phyloP scores from a whole-genome alignment of 2,329 filamentous ascomycete species.

The Apiospora marii region DNA sequence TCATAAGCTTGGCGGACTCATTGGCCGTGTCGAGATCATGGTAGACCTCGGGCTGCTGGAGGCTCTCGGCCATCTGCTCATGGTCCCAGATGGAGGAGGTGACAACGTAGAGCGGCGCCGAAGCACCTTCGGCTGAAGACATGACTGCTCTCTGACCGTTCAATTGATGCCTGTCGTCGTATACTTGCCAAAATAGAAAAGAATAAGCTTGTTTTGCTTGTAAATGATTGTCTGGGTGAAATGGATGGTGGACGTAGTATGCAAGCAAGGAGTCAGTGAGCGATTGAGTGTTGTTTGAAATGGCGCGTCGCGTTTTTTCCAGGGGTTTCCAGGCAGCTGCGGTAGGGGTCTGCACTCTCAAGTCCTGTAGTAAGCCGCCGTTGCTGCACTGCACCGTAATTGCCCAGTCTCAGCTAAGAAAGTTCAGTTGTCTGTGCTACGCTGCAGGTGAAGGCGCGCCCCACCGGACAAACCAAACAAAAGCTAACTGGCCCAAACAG shows the following conservation, averaged over 20 bases:
- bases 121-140: slow-evolving; percentile 1
- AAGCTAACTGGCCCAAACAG: not conserved
- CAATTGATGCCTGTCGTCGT: not conserved
- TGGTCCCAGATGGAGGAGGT: slow-evolving; percentile 28
- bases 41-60: slow-evolving; percentile 27
- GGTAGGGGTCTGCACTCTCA: not conserved
- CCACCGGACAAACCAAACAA: not conserved
- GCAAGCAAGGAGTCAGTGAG: not conserved
- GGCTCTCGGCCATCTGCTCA: slow-evolving; percentile 22
- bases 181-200: not conserved
- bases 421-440: slow-evolving; percentile 5
- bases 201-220: not conserved
- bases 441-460: not conserved
- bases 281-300: not conserved
- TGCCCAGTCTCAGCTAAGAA: not conserved
- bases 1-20: slow-evolving; percentile 26
- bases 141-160: not conserved
- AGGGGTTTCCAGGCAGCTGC: slow-evolving; percentile 7
- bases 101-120: slow-evolving; percentile 27
- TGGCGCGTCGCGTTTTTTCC: slow-evolving; percentile 2
- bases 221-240: not conserved
- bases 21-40: slow-evolving; percentile 26
- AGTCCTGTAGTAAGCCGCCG: not conserved
- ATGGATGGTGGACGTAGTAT: not conserved
- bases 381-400: not conserved